These are phyloP conservation scores for Mycena albidolilacea DNA, from an alignment of 768 basidiomycete species.

Conservation along the genomic window DNA sequence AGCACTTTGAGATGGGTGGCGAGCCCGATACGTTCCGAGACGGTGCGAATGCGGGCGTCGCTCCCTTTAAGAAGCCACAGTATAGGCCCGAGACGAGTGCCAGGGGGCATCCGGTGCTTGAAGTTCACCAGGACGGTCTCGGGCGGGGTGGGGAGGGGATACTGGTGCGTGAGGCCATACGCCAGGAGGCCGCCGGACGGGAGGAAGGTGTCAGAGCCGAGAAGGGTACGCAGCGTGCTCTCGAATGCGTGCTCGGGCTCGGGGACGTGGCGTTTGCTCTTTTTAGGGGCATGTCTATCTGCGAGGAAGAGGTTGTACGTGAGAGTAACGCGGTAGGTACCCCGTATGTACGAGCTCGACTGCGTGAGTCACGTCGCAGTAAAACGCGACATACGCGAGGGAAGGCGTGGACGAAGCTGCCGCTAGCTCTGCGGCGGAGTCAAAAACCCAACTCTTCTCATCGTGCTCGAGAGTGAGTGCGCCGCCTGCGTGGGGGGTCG, in stretches of 20 bases:
- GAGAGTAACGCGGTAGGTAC: constrained; percentile 58
- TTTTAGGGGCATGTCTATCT: background rate
- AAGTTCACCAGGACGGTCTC: background rate
- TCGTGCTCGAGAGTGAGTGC: constrained; percentile 7
- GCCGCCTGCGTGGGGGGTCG: background rate
- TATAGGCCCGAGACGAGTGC: background rate
- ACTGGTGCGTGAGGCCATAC: constrained; percentile 30
- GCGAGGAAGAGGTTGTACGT: constrained; percentile 60
- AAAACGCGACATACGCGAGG: constrained; percentile 16
- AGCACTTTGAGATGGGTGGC: background rate
- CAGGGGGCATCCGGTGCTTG: background rate
- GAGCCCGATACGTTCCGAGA: background rate
- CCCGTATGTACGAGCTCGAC: constrained; percentile 57
- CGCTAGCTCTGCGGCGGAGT: constrained; percentile 10
- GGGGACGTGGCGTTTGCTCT: background rate
- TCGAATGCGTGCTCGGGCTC: background rate
- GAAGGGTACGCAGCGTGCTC: background rate
- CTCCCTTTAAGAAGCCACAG: constrained; percentile 7
- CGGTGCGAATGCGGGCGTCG: constrained; percentile 20
- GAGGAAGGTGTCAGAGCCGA: background rate
- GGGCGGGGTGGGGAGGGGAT: constrained; percentile 10
- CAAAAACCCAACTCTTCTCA: constrained; percentile 1
- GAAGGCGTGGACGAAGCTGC: background rate
- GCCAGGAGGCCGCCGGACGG: constrained; percentile 17
- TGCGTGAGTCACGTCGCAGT: constrained; percentile 20